These are phyloP conservation scores for Casuarina equisetifolia DNA, from an alignment of 306 rosid species.

Conservation along the genomic window DNA sequence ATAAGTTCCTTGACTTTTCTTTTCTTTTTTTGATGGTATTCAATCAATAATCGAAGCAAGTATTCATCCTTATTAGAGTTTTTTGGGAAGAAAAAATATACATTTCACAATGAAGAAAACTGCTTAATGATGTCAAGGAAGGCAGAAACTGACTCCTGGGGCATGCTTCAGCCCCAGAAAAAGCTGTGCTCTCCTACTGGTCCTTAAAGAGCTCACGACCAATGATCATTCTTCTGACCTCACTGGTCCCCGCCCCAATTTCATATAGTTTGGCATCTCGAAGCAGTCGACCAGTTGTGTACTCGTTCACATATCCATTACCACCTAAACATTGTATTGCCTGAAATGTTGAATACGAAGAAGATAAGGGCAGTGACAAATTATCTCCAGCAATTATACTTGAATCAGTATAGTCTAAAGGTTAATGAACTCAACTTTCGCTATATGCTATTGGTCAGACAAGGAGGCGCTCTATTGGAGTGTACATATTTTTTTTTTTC, in stretches of 20 bases:
- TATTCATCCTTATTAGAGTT: background rate
- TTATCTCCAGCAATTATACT: background rate
- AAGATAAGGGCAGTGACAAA: background rate
- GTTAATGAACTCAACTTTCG: background rate
- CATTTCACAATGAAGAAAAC: background rate
- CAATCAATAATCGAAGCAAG: background rate
- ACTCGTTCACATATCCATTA: conserved; percentile 93
- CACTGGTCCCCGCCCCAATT: conserved; percentile 92
- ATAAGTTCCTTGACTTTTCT: background rate
- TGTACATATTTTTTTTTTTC: background rate
- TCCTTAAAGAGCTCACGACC: conserved; percentile 88
- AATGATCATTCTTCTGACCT: conserved; percentile 89
- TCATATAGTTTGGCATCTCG: conserved; percentile 86
- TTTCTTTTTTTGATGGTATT: background rate
- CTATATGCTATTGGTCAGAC: background rate
- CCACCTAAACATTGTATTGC: conserved; percentile 95
- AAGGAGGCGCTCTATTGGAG: background rate
- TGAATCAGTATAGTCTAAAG: background rate
- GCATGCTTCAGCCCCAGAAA: background rate
- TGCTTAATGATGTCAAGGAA: background rate
- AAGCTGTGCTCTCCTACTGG: conserved; percentile 35
- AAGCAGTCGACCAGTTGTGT: conserved; percentile 79
- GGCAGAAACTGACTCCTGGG: background rate
- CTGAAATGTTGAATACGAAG: conserved; percentile 38
- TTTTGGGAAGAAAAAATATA: background rate